Evolutionary conservation across 768 basidiomycete genomes (phyloP).

Genomic region (Leccinum obscurum): DNA sequence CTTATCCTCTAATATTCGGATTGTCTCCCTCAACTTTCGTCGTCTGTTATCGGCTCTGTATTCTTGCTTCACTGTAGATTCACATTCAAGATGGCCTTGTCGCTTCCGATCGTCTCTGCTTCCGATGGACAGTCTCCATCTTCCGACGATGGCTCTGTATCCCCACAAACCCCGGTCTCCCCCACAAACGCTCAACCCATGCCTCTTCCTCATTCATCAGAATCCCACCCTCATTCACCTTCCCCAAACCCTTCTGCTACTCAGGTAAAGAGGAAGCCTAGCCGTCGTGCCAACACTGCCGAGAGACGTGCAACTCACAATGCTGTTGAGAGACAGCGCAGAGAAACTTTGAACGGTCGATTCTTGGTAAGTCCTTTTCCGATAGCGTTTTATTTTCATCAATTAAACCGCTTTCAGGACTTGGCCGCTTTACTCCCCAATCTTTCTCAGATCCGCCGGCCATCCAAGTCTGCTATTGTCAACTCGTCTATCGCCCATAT

Average conservation of each 20-base stretch:
- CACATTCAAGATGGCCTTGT: slow-evolving; percentile 34
- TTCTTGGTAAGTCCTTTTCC: slow-evolving; percentile 65
- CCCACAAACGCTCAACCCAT: slow-evolving; percentile 37
- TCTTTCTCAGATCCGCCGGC: slow-evolving; percentile 86
- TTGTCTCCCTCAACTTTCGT: not conserved
- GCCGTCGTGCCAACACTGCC: slow-evolving; percentile 90
- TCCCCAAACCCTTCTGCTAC: slow-evolving; percentile 25
- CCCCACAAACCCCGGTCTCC: slow-evolving; percentile 51
- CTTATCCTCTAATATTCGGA: slow-evolving; percentile 18
- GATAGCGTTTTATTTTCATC: slow-evolving; percentile 11
- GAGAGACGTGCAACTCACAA: slow-evolving; percentile 97
- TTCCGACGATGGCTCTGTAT: slow-evolving; percentile 44
- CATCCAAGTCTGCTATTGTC: slow-evolving; percentile 96
- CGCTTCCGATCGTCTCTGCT: slow-evolving; percentile 41
- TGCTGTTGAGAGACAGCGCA: slow-evolving; percentile 90
- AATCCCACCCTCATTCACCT: slow-evolving; percentile 26
- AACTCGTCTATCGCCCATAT: slow-evolving; percentile 93
- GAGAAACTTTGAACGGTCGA: slow-evolving; percentile 90
- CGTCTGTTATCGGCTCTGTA: slow-evolving; percentile 13
- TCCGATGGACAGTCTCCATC: slow-evolving; percentile 40
- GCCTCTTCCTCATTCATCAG: slow-evolving; percentile 34
- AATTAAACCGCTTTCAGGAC: slow-evolving; percentile 49
- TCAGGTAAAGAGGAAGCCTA: slow-evolving; percentile 77
- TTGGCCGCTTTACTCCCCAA: slow-evolving; percentile 91
- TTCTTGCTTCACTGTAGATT: slow-evolving; percentile 17